These are phyloP conservation scores for Tetrapyrgos nigripes DNA, from an alignment of 1,284 basidiomycete genomes.

Conservation along the genomic window DNA sequence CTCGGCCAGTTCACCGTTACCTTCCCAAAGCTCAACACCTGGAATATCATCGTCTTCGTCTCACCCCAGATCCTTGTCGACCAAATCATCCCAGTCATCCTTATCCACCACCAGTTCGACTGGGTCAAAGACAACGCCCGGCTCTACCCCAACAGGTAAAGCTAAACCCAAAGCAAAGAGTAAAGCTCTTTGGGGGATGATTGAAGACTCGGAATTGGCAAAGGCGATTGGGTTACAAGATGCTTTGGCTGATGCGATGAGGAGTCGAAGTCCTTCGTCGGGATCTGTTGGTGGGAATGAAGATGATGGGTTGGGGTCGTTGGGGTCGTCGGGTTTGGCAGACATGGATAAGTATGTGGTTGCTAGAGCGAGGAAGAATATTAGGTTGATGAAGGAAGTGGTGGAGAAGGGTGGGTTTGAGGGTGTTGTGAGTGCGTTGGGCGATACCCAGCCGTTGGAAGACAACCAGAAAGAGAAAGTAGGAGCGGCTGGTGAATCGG, in stretches of 20 bases:
- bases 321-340: neutral
- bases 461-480: too few relatives aligned
- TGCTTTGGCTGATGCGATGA: slow-evolving; percentile 64
- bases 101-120: neutral
- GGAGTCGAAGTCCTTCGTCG: slow-evolving; percentile 27
- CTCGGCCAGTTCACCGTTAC: neutral
- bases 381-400: slow-evolving; percentile 56
- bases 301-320: slow-evolving; percentile 19
- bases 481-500: neutral
- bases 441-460: too few relatives aligned
- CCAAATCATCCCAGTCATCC: neutral
- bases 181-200: slow-evolving; percentile 80
- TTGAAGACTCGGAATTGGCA: slow-evolving; percentile 82
- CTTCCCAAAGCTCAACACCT: neutral
- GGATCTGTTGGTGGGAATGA: neutral
- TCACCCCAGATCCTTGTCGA: too few relatives aligned
- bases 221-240: slow-evolving; percentile 59
- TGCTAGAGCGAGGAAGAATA: slow-evolving; percentile 54
- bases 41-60: neutral
- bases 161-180: slow-evolving; percentile 33
- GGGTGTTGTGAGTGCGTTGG: slow-evolving; percentile 31
- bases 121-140: neutral
- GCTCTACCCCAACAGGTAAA: neutral
- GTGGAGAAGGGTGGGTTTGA: slow-evolving; percentile 32
- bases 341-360: slow-evolving; percentile 63